Evolutionary conservation across 179 eudicot species (phyloP).

Genomic region (Actinidia polygama): DNA sequence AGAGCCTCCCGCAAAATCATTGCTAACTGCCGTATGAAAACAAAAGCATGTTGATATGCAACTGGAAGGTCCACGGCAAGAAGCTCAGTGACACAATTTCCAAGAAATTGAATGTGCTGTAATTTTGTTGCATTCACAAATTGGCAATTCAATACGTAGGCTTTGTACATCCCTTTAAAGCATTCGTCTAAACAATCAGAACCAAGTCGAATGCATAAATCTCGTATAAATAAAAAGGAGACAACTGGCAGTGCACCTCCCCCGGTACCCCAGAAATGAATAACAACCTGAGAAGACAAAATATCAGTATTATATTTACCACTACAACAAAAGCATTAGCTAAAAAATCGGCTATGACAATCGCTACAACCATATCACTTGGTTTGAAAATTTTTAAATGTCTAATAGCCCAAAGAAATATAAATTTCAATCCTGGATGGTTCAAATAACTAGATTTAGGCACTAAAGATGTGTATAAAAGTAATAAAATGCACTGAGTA

Average conservation of each 20-base stretch:
- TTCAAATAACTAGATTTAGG: neutral
- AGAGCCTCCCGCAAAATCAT: slow-evolving; percentile 78
- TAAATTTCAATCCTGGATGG: neutral
- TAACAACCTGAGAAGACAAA: slow-evolving; percentile 62
- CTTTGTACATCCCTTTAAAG: slow-evolving; percentile 90
- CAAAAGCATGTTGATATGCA: slow-evolving; percentile 90
- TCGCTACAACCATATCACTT: neutral
- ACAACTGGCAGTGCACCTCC: slow-evolving; percentile 80
- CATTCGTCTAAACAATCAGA: slow-evolving; percentile 90
- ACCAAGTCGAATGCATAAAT: slow-evolving; percentile 81
- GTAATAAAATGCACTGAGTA: too few relatives aligned
- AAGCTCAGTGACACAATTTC: slow-evolving; percentile 76
- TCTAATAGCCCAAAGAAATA: too few relatives aligned
- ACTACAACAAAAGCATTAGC: neutral
- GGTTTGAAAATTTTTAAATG: neutral
- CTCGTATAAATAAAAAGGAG: slow-evolving; percentile 81
- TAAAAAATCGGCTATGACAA: neutral
- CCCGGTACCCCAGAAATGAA: slow-evolving; percentile 98
- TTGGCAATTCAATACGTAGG: slow-evolving; percentile 83
- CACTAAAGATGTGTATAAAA: neutral
- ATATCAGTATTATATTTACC: neutral
- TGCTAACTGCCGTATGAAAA: slow-evolving; percentile 87
- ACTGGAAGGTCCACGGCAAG: slow-evolving; percentile 77
- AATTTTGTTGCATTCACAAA: slow-evolving; percentile 72
- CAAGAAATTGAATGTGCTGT: slow-evolving; percentile 85